Conservation (phyloP, 495 filamentous ascomycete species). For the Collariella sp. region DNA sequence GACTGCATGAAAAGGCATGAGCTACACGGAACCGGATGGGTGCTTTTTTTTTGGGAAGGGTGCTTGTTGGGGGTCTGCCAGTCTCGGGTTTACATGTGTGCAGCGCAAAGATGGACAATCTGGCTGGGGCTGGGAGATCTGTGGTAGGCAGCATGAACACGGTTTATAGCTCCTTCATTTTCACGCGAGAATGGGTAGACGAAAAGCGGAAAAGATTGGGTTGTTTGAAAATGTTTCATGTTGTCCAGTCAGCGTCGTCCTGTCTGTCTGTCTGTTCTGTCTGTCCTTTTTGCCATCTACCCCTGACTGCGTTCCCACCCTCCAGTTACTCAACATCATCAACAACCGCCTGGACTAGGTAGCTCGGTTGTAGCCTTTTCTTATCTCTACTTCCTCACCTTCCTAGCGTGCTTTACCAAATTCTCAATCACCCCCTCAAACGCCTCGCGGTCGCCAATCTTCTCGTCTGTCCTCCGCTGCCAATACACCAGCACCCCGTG, state of each 20-base stretch:
- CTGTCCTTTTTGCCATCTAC: neutral
- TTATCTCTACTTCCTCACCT: slow-evolving; percentile 57
- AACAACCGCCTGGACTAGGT: too few species aligned
- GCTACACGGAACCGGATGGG: neutral
- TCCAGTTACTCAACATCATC: too few species aligned
- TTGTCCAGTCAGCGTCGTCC: neutral
- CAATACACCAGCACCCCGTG: slow-evolving; percentile 80
- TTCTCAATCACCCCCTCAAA: slow-evolving; percentile 99
- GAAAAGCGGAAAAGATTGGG: slow-evolving; percentile 1
- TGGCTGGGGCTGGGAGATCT: neutral
- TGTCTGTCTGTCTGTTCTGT: neutral
- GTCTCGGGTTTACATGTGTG: neutral
- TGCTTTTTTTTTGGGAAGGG: neutral
- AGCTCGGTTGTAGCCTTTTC: too few species aligned
- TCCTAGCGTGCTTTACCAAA: slow-evolving; percentile 86
- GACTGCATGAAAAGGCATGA: slow-evolving; percentile 10
- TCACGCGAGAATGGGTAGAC: neutral
- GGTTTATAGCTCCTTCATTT: neutral
- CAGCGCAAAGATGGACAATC: neutral
- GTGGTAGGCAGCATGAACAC: neutral
- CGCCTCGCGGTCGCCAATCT: slow-evolving; percentile 82
- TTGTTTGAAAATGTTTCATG: neutral
- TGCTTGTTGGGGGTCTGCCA: neutral
- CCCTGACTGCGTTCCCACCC: neutral
- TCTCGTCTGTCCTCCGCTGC: slow-evolving; percentile 74